These are phyloP conservation scores for Forsythia viridissima DNA, from an alignment of 257 asterid species.

Conservation along the genomic window DNA sequence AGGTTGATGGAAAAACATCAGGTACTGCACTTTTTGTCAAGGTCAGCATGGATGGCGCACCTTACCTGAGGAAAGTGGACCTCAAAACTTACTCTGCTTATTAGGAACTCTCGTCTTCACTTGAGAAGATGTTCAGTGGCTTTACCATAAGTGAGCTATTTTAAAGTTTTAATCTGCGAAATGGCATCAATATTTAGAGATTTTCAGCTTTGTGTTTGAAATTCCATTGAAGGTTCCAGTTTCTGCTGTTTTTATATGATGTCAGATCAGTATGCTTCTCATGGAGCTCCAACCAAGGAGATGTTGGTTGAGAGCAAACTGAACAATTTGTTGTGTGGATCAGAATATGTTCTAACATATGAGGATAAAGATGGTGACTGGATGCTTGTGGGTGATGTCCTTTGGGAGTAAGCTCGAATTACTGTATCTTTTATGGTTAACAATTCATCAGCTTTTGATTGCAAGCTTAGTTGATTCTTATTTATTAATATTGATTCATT, in stretches of 20 bases:
- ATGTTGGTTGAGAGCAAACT: constrained; percentile 62
- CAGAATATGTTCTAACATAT: constrained; percentile 70
- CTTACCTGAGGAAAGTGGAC: constrained; percentile 72
- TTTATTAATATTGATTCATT: too few species aligned
- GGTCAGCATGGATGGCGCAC: constrained; percentile 87
- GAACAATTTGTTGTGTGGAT: constrained; percentile 64
- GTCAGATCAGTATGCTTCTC: constrained; percentile 67
- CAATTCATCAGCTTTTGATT: constrained; percentile 8
- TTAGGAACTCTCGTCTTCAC: constrained; percentile 68
- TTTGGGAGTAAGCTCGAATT: constrained; percentile 63
- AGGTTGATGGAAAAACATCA: constrained; percentile 59
- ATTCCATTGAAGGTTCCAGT: constrained; percentile 1
- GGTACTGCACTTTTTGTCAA: constrained; percentile 55
- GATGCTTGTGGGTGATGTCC: constrained; percentile 86
- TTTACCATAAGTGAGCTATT: constrained; percentile 58
- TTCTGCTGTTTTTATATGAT: constrained; percentile 24
- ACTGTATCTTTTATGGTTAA: background rate
- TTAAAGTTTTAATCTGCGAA: background rate
- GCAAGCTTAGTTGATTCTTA: background rate
- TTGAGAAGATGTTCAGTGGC: constrained; percentile 77
- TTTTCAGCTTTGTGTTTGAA: too few species aligned
- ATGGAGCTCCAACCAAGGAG: constrained; percentile 58
- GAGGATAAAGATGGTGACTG: constrained; percentile 81
- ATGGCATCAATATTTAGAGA: too few species aligned
- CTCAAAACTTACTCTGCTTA: constrained; percentile 59